Evolutionary conservation across 2,329 filamentous ascomycete genomes (phyloP).

Genomic region (Karstenula rhodostoma): DNA sequence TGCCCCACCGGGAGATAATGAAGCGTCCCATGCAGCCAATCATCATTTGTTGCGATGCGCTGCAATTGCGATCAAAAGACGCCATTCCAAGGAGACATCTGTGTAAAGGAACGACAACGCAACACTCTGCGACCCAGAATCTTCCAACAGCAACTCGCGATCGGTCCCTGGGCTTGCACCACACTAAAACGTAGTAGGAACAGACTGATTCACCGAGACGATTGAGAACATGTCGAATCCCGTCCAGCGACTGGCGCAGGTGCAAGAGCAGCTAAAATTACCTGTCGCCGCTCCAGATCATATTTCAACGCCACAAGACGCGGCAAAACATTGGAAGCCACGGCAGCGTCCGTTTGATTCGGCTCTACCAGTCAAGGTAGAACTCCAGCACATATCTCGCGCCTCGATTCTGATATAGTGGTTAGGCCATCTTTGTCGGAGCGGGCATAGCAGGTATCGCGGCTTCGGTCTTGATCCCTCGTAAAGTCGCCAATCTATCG

Average conservation of each 20-base stretch:
- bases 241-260: background rate
- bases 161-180: background rate
- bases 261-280: background rate
- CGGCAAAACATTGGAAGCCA: background rate
- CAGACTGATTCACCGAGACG: background rate
- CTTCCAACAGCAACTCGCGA: background rate
- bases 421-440: slow-evolving; percentile 1
- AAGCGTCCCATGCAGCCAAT: background rate
- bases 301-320: background rate
- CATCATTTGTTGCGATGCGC: background rate
- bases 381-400: background rate
- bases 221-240: background rate
- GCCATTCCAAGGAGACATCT: background rate
- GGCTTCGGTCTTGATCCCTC: background rate
- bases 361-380: background rate
- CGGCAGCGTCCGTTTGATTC: background rate
- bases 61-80: background rate
- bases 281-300: background rate
- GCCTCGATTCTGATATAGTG: background rate
- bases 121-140: background rate
- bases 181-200: background rate
- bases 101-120: background rate
- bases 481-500: background rate
- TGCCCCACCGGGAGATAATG: background rate
- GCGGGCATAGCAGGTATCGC: background rate